These are phyloP conservation scores for Soucietia sequanensis DNA, from an alignment of 805 yeast genomes.

Conservation along the genomic window DNA sequence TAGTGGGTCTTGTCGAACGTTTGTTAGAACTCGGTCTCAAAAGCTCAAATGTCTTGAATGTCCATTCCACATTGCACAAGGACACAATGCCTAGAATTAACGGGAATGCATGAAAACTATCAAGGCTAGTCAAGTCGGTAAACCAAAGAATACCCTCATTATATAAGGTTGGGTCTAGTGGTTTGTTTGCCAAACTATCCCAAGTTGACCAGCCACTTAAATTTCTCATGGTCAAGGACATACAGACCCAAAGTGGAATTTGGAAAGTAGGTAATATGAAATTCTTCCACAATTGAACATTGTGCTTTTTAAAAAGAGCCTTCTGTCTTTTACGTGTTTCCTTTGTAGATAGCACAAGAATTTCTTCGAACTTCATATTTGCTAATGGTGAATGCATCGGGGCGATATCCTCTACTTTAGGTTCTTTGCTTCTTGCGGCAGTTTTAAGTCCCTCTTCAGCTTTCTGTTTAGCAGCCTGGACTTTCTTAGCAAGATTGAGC, in stretches of 20 bases:
- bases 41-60: constrained; percentile 59
- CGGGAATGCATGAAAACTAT: constrained; percentile 67
- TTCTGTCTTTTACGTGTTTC: constrained; percentile 78
- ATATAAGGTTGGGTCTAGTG: constrained; percentile 50
- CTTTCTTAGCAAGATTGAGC: constrained; percentile 50
- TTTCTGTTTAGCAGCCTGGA: constrained; percentile 32
- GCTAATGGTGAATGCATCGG: constrained; percentile 30
- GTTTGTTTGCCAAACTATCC: constrained; percentile 40
- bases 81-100: constrained; percentile 67
- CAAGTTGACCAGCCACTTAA: constrained; percentile 66
- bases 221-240: constrained; percentile 73
- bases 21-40: constrained; percentile 43
- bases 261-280: constrained; percentile 74
- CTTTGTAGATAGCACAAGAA: constrained; percentile 67
- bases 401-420: constrained; percentile 1
- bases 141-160: constrained; percentile 63
- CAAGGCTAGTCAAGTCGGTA: constrained; percentile 55
- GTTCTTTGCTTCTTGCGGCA: constrained; percentile 7
- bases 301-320: constrained; percentile 59
- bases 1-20: constrained; percentile 50
- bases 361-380: constrained; percentile 71
- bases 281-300: constrained; percentile 81
- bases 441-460: constrained; percentile 14
- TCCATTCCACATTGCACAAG: constrained; percentile 80
- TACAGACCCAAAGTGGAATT: constrained; percentile 80